Percentiles rank a stretch among this genome's conserved stretches.
Evolutionary conservation across 2,329 filamentous ascomycete genomes (phyloP).

Genomic region (Colletotrichum zoysiae): DNA sequence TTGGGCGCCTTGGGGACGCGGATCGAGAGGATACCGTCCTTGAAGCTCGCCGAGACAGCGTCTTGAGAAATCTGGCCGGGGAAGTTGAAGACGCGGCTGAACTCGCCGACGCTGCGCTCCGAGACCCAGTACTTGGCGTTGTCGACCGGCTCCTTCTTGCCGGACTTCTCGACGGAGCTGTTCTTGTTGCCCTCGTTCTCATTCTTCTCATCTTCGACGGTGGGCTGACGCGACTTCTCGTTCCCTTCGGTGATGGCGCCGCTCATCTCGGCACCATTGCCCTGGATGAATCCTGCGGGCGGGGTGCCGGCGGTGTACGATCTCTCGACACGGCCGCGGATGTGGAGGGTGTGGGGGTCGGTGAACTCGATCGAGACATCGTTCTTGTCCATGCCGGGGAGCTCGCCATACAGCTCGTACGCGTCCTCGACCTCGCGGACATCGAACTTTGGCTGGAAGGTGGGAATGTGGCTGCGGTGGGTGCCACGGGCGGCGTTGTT

Average conservation of each 20-base stretch:
- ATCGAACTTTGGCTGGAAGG: slow-evolving; percentile 84
- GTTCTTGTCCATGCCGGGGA: slow-evolving; percentile 80
- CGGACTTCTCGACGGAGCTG: slow-evolving; percentile 50
- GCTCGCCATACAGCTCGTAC: slow-evolving; percentile 85
- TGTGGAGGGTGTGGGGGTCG: slow-evolving; percentile 78
- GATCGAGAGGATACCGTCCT: slow-evolving; percentile 75
- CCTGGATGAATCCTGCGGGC: slow-evolving; percentile 59
- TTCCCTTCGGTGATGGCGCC: slow-evolving; percentile 58
- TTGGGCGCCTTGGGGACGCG: slow-evolving; percentile 75
- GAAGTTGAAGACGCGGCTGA: slow-evolving; percentile 77
- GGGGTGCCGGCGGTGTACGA: slow-evolving; percentile 68
- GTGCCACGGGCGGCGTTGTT: slow-evolving; percentile 43
- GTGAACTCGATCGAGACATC: slow-evolving; percentile 84
- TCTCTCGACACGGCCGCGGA: slow-evolving; percentile 78
- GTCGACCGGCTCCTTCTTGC: slow-evolving; percentile 47
- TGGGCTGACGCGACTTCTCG: slow-evolving; percentile 58
- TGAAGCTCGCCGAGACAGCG: slow-evolving; percentile 70
- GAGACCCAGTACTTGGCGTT: slow-evolving; percentile 77
- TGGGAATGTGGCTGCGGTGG: slow-evolving; percentile 53
- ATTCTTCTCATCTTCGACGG: slow-evolving; percentile 74
- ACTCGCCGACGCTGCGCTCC: slow-evolving; percentile 76
- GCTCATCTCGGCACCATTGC: slow-evolving; percentile 54
- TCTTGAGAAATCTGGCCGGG: slow-evolving; percentile 73
- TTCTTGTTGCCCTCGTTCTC: slow-evolving; percentile 47
- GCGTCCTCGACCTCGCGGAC: slow-evolving; percentile 75